phyloP scores from a whole-genome alignment of 108 stramenopile species.

The Skeletonema potamos region DNA sequence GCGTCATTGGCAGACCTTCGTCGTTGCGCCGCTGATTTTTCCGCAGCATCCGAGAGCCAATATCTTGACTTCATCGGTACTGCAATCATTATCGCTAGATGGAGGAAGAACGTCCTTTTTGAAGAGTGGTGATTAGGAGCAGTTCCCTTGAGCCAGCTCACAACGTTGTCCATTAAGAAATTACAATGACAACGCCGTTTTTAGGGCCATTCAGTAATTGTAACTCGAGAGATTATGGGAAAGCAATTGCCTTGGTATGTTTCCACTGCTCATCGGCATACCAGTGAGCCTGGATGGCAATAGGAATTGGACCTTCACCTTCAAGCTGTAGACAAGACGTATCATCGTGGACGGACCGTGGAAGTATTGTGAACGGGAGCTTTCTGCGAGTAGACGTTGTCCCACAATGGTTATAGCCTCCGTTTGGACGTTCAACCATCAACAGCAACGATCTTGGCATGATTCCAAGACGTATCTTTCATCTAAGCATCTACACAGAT shows the following conservation, averaged over 20 bases:
- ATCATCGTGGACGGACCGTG: not conserved
- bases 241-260: too few species aligned
- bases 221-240: conserved; percentile 30
- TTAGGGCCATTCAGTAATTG: conserved; percentile 46
- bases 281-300: too few species aligned
- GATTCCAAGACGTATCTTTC: not conserved
- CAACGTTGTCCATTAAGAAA: too few species aligned
- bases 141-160: not conserved
- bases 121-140: not conserved
- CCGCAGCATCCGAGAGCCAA: conserved; percentile 54
- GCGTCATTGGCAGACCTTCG: conserved; percentile 47
- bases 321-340: too few species aligned
- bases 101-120: conserved; percentile 33
- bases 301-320: too few species aligned
- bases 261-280: too few species aligned
- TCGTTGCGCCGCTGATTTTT: conserved; percentile 21
- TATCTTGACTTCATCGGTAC: conserved; percentile 22
- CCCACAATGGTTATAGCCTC: not conserved
- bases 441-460: conserved; percentile 1
- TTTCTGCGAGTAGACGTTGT: not conserved
- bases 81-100: conserved; percentile 4
- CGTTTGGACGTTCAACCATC: not conserved
- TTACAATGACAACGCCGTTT: conserved; percentile 1
- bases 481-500: not conserved
- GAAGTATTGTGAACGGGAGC: not conserved